phyloP scores from a whole-genome alignment of 2,329 filamentous ascomycete species.

The Ceratocystis albifundus region DNA sequence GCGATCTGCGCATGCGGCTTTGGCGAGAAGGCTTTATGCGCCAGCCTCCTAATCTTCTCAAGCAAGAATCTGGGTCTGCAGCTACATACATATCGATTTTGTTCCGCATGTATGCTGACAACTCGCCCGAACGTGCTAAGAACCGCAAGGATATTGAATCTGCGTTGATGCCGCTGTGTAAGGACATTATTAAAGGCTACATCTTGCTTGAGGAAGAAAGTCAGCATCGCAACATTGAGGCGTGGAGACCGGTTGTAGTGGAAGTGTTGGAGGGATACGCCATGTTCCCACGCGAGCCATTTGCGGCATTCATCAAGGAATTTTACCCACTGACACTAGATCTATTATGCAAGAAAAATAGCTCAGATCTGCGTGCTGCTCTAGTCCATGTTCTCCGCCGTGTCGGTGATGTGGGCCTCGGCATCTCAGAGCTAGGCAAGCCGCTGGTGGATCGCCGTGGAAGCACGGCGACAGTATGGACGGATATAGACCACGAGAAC shows the following conservation, averaged over 20 bases:
- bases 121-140: slow-evolving; percentile 66
- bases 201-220: slow-evolving; percentile 84
- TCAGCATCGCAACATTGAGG: slow-evolving; percentile 91
- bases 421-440: slow-evolving; percentile 37
- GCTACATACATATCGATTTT: slow-evolving; percentile 93
- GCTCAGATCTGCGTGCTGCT: slow-evolving; percentile 62
- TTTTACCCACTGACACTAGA: slow-evolving; percentile 85
- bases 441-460: slow-evolving; percentile 32
- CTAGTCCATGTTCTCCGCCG: slow-evolving; percentile 67
- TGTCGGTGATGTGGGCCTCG: slow-evolving; percentile 65
- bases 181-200: slow-evolving; percentile 83
- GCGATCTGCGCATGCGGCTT: slow-evolving; percentile 82
- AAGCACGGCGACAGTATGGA: slow-evolving; percentile 25
- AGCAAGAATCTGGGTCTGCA: slow-evolving; percentile 87
- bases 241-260: slow-evolving; percentile 93
- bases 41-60: slow-evolving; percentile 91
- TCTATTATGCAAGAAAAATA: slow-evolving; percentile 70
- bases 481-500: slow-evolving; percentile 25
- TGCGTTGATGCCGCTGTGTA: slow-evolving; percentile 86
- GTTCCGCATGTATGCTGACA: slow-evolving; percentile 93
- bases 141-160: slow-evolving; percentile 75
- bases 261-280: slow-evolving; percentile 91
- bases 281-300: slow-evolving; percentile 68
- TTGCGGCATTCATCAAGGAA: slow-evolving; percentile 62
- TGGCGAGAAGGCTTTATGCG: slow-evolving; percentile 99